Evolutionary conservation across 805 yeast species (phyloP).

Genomic region (Metschnikowia corniflorae): DNA sequence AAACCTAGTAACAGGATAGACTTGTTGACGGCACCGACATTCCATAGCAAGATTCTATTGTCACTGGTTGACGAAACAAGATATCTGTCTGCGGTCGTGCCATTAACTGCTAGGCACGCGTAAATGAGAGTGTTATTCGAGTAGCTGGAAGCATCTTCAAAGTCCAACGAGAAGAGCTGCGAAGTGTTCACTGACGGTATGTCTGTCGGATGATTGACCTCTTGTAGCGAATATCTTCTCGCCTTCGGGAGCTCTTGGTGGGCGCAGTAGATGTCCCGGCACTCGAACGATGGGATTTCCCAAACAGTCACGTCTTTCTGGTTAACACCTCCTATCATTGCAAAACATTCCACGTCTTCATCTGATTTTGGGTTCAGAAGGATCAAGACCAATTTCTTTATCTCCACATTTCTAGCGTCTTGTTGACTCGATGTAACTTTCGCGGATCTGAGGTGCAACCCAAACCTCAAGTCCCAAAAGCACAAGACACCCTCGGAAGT

Average conservation of each 20-base stretch:
- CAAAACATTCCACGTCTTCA: constrained; percentile 22
- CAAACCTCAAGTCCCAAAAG: constrained; percentile 80
- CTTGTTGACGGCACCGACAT: constrained; percentile 16
- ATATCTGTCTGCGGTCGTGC: constrained; percentile 10
- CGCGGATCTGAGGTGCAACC: constrained; percentile 58
- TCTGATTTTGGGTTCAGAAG: neutral
- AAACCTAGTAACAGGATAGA: constrained; percentile 5
- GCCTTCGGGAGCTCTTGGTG: constrained; percentile 19
- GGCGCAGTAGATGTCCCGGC: constrained; percentile 38
- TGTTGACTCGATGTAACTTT: constrained; percentile 42
- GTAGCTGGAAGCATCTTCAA: constrained; percentile 12
- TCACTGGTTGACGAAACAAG: constrained; percentile 28
- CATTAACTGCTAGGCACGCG: neutral
- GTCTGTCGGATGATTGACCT: constrained; percentile 18
- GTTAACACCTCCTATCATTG: constrained; percentile 66
- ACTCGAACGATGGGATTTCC: constrained; percentile 66
- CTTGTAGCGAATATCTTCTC: constrained; percentile 24
- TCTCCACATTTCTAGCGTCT: constrained; percentile 31
- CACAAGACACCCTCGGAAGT: constrained; percentile 70
- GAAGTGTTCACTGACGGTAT: constrained; percentile 18
- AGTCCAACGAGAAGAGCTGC: constrained; percentile 18
- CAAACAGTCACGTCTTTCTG: constrained; percentile 63
- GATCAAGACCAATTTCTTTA: constrained; percentile 39
- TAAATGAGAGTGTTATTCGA: constrained; percentile 9
- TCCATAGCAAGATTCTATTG: constrained; percentile 28